Percentiles rank a stretch among this genome's conserved stretches.
These are phyloP conservation scores for Knoxdaviesia capensis DNA, from an alignment of 2,329 filamentous ascomycete species.

Conservation along the genomic window DNA sequence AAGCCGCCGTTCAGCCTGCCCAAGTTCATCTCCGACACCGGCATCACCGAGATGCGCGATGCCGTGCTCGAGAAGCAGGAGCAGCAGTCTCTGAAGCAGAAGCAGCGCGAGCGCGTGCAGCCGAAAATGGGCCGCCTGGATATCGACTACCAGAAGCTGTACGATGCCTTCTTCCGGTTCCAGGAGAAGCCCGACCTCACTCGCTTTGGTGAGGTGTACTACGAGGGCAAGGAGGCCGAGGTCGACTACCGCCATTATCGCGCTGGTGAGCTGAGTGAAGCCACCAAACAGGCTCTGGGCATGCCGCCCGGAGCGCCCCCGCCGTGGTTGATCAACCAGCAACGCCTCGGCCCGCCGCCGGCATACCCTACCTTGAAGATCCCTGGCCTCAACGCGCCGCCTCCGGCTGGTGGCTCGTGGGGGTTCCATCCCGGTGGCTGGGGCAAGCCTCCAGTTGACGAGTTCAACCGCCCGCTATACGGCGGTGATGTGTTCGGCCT, in stretches of 20 bases:
- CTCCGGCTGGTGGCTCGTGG: constrained; percentile 77
- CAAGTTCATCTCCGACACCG: constrained; percentile 93
- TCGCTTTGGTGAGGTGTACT: constrained; percentile 95
- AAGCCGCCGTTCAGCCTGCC: constrained; percentile 85
- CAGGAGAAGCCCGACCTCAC: constrained; percentile 92
- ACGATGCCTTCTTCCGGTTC: constrained; percentile 95
- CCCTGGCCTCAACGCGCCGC: constrained; percentile 81
- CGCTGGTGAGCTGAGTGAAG: constrained; percentile 75
- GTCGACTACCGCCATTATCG: constrained; percentile 81
- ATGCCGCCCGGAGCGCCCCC: constrained; percentile 86
- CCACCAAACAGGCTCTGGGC: constrained; percentile 77
- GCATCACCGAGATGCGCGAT: constrained; percentile 95
- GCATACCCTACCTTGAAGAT: constrained; percentile 94
- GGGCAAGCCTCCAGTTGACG: constrained; percentile 88
- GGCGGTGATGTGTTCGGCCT: constrained; percentile 91
- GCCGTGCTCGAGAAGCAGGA: constrained; percentile 92
- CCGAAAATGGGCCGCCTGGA: constrained; percentile 95
- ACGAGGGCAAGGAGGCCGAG: constrained; percentile 96
- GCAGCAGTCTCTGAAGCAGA: constrained; percentile 79
- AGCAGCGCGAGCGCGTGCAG: constrained; percentile 81
- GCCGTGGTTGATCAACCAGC: constrained; percentile 94
- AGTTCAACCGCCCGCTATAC: constrained; percentile 77
- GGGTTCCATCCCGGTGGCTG: constrained; percentile 91
- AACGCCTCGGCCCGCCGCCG: constrained; percentile 79
- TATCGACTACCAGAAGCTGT: constrained; percentile 95